These are phyloP conservation scores for Fraxinus greggii DNA, from an alignment of 305 asterid genomes.

Conservation along the genomic window DNA sequence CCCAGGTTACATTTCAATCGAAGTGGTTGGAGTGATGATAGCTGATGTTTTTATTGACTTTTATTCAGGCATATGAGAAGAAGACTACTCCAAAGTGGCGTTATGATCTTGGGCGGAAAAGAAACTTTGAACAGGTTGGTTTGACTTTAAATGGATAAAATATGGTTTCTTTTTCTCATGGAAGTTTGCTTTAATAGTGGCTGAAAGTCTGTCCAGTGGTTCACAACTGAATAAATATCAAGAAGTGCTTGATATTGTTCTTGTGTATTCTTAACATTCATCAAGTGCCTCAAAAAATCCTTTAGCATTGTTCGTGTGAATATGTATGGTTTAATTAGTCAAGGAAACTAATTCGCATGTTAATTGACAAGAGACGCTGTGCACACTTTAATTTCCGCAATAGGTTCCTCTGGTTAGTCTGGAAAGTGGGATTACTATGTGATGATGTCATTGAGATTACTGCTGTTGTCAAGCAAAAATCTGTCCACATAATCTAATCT, in stretches of 20 bases:
- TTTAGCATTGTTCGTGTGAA: background rate
- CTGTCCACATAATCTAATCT: background rate
- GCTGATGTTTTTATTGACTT: constrained; percentile 13
- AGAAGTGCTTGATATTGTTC: background rate
- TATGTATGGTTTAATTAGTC: background rate
- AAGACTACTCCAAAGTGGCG: constrained; percentile 55
- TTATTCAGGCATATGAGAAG: constrained; percentile 60
- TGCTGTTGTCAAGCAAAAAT: background rate
- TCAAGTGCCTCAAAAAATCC: background rate
- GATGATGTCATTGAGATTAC: background rate
- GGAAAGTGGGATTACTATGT: background rate
- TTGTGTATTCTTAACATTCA: background rate
- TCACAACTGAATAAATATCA: background rate
- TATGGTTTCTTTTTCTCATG: background rate
- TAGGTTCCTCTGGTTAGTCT: background rate
- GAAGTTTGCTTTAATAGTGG: background rate
- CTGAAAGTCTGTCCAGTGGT: background rate
- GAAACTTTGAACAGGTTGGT: constrained; percentile 65
- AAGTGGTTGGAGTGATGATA: background rate
- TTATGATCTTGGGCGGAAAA: constrained; percentile 59
- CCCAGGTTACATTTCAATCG: background rate
- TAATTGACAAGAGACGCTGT: background rate
- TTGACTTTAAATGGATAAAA: background rate
- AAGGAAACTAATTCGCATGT: background rate
- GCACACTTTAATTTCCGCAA: background rate